A percentile compares a stretch with the other conserved stretches of the same genome.
These are phyloP conservation scores for Botrytis paeoniae DNA, from an alignment of 2,329 filamentous ascomycete genomes.

Conservation along the genomic window DNA sequence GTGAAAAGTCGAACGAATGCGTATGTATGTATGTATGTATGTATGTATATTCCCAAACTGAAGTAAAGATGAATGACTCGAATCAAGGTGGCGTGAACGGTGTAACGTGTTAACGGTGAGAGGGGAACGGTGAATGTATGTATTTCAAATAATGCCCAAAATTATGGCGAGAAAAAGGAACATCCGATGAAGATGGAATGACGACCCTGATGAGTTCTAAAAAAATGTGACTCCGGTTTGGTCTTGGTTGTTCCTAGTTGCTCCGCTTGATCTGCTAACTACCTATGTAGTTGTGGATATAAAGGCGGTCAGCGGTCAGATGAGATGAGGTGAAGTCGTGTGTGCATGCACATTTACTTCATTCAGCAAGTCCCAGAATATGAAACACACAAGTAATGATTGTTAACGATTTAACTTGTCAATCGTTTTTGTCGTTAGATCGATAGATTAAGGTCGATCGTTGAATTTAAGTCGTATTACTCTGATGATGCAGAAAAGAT, in stretches of 20 bases:
- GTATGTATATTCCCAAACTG: neutral
- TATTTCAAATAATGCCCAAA: neutral
- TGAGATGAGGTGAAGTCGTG: slow-evolving; percentile 2
- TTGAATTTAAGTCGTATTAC: slow-evolving; percentile 8
- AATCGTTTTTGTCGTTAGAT: neutral
- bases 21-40: neutral
- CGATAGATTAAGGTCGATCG: neutral
- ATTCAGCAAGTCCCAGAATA: slow-evolving; percentile 1
- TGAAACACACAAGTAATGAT: slow-evolving; percentile 1
- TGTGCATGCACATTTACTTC: slow-evolving; percentile 1
- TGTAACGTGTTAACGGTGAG: neutral
- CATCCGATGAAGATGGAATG: neutral
- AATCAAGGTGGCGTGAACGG: neutral
- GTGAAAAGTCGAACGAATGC: neutral
- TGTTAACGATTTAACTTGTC: neutral
- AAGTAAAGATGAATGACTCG: neutral
- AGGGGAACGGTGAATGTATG: neutral
- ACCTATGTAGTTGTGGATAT: slow-evolving; percentile 12
- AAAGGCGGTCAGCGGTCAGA: slow-evolving; percentile 13
- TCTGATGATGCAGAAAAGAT: slow-evolving; percentile 6
- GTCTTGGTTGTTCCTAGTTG: slow-evolving; percentile 2
- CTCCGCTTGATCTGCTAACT: slow-evolving; percentile 3
- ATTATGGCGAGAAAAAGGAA: neutral
- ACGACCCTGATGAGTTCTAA: neutral
- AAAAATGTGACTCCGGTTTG: neutral